These are phyloP conservation scores for Pseudogymnoascus sp. DNA, from an alignment of 2,329 filamentous ascomycete genomes.

Conservation along the genomic window DNA sequence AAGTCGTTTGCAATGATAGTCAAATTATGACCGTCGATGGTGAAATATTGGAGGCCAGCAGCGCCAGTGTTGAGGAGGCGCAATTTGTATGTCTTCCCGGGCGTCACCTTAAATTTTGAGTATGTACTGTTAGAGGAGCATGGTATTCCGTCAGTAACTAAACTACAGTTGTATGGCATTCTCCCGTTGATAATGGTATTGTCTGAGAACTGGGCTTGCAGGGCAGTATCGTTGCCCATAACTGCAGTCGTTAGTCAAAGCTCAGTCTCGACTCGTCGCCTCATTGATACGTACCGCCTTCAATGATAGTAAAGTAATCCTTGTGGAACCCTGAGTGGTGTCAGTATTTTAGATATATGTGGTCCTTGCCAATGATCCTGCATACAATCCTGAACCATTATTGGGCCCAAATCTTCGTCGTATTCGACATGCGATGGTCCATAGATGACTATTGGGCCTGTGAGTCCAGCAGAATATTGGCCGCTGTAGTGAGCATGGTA, in stretches of 20 bases:
- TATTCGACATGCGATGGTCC: slow-evolving; percentile 52
- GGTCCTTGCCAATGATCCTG: not conserved
- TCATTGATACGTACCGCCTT: slow-evolving; percentile 35
- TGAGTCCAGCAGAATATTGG: slow-evolving; percentile 41
- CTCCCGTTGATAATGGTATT: slow-evolving; percentile 28
- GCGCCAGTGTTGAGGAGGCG: slow-evolving; percentile 43
- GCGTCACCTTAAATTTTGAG: slow-evolving; percentile 26
- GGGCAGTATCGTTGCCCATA: slow-evolving; percentile 20
- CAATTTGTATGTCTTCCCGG: slow-evolving; percentile 39
- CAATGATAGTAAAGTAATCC: slow-evolving; percentile 38
- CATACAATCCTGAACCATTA: slow-evolving; percentile 1
- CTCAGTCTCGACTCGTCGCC: slow-evolving; percentile 25
- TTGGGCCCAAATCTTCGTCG: slow-evolving; percentile 52
- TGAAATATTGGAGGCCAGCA: slow-evolving; percentile 37
- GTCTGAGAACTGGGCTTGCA: slow-evolving; percentile 7
- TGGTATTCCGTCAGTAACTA: not conserved
- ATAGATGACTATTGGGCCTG: slow-evolving; percentile 54
- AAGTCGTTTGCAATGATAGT: slow-evolving; percentile 60
- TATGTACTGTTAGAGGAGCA: not conserved
- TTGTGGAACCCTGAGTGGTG: slow-evolving; percentile 24
- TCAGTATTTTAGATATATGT: not conserved
- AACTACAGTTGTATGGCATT: slow-evolving; percentile 22
- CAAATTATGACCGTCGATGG: slow-evolving; percentile 44
- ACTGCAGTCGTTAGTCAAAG: slow-evolving; percentile 30
- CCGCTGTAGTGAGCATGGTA: slow-evolving; percentile 54